These are phyloP conservation scores for Myriosclerotinia curreyana DNA, from an alignment of 2,329 filamentous ascomycete species.

Conservation along the genomic window DNA sequence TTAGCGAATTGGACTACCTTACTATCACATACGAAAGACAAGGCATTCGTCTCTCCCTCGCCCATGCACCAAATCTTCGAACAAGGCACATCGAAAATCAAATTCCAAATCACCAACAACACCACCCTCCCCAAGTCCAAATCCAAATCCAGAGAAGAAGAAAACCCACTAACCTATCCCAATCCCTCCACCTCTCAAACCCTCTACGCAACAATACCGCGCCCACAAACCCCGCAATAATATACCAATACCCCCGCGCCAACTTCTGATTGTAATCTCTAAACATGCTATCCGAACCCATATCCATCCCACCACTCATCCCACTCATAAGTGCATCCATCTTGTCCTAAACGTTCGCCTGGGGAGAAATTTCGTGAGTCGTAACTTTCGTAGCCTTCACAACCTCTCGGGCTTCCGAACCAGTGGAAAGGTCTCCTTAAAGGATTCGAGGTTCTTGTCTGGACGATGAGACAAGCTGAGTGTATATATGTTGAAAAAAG, in stretches of 20 bases:
- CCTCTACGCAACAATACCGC: conserved; percentile 27
- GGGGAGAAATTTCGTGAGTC: background rate
- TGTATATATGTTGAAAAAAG: no score
- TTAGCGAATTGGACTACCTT: background rate
- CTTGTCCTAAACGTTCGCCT: background rate
- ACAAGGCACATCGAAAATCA: background rate
- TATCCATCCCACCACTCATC: conserved; percentile 30
- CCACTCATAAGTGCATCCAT: conserved; percentile 25
- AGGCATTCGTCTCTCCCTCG: background rate
- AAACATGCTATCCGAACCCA: conserved; percentile 42
- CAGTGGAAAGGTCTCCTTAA: background rate
- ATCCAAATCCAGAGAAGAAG: background rate
- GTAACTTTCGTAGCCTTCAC: background rate
- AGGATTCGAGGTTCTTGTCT: background rate
- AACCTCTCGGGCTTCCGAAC: background rate
- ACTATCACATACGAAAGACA: background rate
- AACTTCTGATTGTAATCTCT: conserved; percentile 49
- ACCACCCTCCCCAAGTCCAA: no score
- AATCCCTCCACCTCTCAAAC: conserved; percentile 30
- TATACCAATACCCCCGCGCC: conserved; percentile 58
- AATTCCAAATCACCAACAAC: background rate
- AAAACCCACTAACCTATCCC: conserved; percentile 28
- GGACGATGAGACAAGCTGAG: background rate
- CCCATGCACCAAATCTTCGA: background rate
- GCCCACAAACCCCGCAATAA: conserved; percentile 47